Percentiles rank a stretch among this genome's conserved stretches.
These are phyloP conservation scores for Colletotrichum trifolii DNA, from an alignment of 2,329 filamentous ascomycete genomes.

Conservation along the genomic window DNA sequence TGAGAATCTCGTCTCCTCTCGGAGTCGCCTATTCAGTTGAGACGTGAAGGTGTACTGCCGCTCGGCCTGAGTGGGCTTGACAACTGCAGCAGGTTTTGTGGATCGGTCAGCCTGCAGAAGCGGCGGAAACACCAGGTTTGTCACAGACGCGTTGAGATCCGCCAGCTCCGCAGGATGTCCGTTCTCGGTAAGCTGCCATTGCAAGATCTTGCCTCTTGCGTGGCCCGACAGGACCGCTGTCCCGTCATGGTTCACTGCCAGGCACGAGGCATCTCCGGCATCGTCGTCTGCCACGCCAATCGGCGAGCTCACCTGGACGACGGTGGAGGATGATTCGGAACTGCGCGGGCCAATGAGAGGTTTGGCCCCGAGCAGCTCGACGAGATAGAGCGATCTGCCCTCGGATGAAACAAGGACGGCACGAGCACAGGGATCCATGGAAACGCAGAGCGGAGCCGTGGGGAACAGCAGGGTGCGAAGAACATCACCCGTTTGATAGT, in stretches of 20 bases:
- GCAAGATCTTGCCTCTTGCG: conserved; percentile 78
- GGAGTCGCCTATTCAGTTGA: conserved; percentile 64
- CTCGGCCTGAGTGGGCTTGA: conserved; percentile 82
- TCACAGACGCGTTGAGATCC: conserved; percentile 83
- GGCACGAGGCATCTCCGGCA: conserved; percentile 72
- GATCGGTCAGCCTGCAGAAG: conserved; percentile 62
- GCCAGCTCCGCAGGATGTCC: conserved; percentile 74
- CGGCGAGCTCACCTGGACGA: conserved; percentile 64
- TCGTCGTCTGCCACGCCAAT: conserved; percentile 70
- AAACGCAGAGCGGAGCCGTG: conserved; percentile 75
- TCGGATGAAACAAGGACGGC: conserved; percentile 85
- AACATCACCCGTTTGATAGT: conserved; percentile 81
- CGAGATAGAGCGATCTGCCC: conserved; percentile 81
- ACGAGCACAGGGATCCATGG: conserved; percentile 84
- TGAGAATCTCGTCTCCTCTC: conserved; percentile 55
- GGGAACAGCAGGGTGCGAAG: conserved; percentile 87
- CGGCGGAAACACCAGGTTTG: conserved; percentile 80
- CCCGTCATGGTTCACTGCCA: conserved; percentile 85
- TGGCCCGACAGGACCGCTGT: conserved; percentile 85
- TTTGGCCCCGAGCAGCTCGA: conserved; percentile 75
- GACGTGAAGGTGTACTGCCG: conserved; percentile 73
- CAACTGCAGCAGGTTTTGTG: conserved; percentile 69
- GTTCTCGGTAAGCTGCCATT: conserved; percentile 82
- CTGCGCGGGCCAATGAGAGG: conserved; percentile 65
- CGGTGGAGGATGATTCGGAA: conserved; percentile 65